Conservation (phyloP, 257 asterid species). For the Linderniella brevidens region DNA sequence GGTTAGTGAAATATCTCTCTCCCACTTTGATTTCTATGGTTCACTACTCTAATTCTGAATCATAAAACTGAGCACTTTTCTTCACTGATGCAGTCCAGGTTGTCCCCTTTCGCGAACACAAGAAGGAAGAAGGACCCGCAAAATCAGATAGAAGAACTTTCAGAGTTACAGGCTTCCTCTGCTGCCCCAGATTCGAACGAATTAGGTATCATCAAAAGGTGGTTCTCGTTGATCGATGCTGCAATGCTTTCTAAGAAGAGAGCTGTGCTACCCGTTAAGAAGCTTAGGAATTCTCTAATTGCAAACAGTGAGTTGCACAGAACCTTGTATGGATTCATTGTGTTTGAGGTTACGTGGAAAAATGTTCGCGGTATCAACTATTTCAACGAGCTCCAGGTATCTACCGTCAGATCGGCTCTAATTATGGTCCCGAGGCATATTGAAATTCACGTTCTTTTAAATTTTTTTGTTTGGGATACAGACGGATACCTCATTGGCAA, state of each 20-base stretch:
- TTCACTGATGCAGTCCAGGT: conserved; percentile 47
- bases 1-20: conserved; percentile 32
- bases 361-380: conserved; percentile 86
- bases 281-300: conserved; percentile 55
- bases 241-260: conserved; percentile 57
- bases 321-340: conserved; percentile 84
- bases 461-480: conserved; percentile 15
- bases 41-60: neutral
- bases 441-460: conserved; percentile 5
- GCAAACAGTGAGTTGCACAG: conserved; percentile 72
- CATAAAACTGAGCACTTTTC: neutral
- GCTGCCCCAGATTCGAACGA: conserved; percentile 17
- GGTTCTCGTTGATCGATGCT: conserved; percentile 68
- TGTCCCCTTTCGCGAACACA: conserved; percentile 89
- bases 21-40: conserved; percentile 5
- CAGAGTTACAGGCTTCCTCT: conserved; percentile 23
- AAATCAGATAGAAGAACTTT: conserved; percentile 21
- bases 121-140: conserved; percentile 36
- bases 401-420: conserved; percentile 6
- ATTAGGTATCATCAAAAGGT: conserved; percentile 32
- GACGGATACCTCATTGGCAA: conserved; percentile 90
- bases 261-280: conserved; percentile 83
- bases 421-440: conserved; percentile 2
- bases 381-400: conserved; percentile 93
- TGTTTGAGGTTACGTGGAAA: conserved; percentile 79